These are phyloP conservation scores for Backusella liffmaniae DNA, from an alignment of 192 early-diverging fungal genomes.

Conservation along the genomic window DNA sequence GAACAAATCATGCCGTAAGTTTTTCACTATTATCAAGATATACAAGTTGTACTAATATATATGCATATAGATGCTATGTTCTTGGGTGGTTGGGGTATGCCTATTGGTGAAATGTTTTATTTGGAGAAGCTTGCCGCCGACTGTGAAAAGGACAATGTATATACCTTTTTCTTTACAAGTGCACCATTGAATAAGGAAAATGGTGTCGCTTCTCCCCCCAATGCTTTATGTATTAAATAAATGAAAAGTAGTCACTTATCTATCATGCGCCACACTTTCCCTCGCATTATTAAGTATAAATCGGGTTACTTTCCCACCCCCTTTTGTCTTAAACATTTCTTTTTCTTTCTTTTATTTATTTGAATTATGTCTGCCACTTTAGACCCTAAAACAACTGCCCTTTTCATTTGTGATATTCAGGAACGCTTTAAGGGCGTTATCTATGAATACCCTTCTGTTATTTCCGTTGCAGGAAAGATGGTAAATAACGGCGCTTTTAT, in stretches of 20 bases:
- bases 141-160: conserved; percentile 21
- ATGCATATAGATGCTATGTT: conserved; percentile 20
- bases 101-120: conserved; percentile 33
- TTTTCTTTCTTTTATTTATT: background rate
- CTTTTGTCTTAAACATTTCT: background rate
- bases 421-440: conserved; percentile 75
- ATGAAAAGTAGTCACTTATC: background rate
- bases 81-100: conserved; percentile 34
- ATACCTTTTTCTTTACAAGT: conserved; percentile 32
- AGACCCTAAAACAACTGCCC: conserved; percentile 63
- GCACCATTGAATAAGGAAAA: conserved; percentile 33
- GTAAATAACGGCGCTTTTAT: conserved; percentile 29
- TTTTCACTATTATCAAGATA: background rate
- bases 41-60: background rate
- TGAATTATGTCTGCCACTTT: conserved; percentile 44
- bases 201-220: conserved; percentile 33
- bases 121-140: conserved; percentile 30
- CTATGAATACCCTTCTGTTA: conserved; percentile 77
- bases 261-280: background rate
- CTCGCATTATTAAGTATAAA: conserved; percentile 1
- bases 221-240: conserved; percentile 38
- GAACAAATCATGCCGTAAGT: conserved; percentile 22
- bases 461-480: conserved; percentile 88
- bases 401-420: conserved; percentile 96
- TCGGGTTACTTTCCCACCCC: background rate